Conservation (phyloP, 2,329 filamentous ascomycete genomes). For the Pyricularia grisea region DNA sequence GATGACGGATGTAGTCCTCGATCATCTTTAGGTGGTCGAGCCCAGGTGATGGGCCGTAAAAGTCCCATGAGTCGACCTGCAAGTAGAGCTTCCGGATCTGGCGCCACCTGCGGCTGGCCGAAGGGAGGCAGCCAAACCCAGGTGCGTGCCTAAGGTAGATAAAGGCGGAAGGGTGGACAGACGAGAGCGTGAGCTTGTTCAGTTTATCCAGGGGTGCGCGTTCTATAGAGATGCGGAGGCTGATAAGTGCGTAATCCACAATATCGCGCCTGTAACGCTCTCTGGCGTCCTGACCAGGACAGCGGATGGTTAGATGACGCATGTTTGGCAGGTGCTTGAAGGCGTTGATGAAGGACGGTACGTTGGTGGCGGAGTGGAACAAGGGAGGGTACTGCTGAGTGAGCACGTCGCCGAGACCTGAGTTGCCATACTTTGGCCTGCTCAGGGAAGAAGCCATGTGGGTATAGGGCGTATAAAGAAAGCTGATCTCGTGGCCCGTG, state of each 20-base stretch:
- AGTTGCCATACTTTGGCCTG: constrained; percentile 69
- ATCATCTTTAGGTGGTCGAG: constrained; percentile 68
- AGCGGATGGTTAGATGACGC: constrained; percentile 65
- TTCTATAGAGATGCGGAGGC: constrained; percentile 74
- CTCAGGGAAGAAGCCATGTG: constrained; percentile 51
- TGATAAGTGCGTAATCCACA: constrained; percentile 85
- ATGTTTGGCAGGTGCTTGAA: constrained; percentile 61
- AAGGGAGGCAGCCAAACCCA: constrained; percentile 66
- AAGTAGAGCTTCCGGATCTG: constrained; percentile 69
- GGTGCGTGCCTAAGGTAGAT: constrained; percentile 67
- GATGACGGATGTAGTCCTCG: constrained; percentile 67
- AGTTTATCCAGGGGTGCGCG: constrained; percentile 57
- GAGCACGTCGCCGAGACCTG: constrained; percentile 70
- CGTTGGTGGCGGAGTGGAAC: constrained; percentile 84
- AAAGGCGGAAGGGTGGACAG: constrained; percentile 66
- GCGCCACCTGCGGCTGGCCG: constrained; percentile 62
- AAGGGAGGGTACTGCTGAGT: constrained; percentile 81
- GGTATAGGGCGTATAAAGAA: constrained; percentile 72
- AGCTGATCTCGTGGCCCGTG: constrained; percentile 69
- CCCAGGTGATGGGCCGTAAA: constrained; percentile 47
- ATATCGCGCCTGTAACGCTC: constrained; percentile 67
- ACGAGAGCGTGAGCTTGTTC: constrained; percentile 59
- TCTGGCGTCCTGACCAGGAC: constrained; percentile 59
- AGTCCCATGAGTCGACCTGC: constrained; percentile 62
- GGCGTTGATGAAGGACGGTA: constrained; percentile 72